These are phyloP conservation scores for Irpex sp. DNA, from an alignment of 1,284 basidiomycete species.

Conservation along the genomic window DNA sequence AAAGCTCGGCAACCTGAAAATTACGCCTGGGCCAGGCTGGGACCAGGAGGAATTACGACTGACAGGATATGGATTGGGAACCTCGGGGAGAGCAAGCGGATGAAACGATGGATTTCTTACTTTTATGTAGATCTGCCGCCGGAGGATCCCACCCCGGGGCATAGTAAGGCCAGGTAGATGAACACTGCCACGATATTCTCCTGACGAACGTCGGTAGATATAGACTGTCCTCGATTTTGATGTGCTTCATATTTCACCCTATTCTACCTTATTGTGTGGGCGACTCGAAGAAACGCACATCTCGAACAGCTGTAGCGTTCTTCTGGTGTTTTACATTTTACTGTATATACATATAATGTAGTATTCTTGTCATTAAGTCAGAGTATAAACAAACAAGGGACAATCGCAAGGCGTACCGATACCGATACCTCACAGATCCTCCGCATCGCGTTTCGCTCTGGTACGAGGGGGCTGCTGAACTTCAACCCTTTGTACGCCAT, in stretches of 20 bases:
- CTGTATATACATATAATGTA: too few relatives aligned
- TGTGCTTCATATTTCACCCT: neutral
- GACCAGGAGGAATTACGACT: neutral
- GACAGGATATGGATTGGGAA: neutral
- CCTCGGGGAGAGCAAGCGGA: neutral
- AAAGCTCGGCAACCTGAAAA: neutral
- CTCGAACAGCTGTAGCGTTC: too few relatives aligned
- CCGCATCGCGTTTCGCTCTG: slow-evolving; percentile 22
- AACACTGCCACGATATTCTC: neutral
- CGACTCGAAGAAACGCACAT: too few relatives aligned
- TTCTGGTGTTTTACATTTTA: too few relatives aligned
- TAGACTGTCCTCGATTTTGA: neutral
- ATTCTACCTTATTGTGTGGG: too few relatives aligned
- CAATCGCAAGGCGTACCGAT: neutral
- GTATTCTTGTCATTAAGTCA: too few relatives aligned
- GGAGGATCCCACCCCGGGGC: neutral
- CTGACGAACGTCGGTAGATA: neutral
- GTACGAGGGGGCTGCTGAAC: slow-evolving; percentile 22
- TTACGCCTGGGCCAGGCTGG: neutral
- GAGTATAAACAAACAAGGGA: too few relatives aligned
- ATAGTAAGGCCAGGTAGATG: neutral
- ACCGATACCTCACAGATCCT: slow-evolving; percentile 14
- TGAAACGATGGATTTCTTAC: neutral
- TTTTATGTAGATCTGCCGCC: neutral
- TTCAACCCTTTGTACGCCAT: slow-evolving; percentile 26